Conservation (phyloP, 208 protist species). For the Trypanosoma mega region DNA sequence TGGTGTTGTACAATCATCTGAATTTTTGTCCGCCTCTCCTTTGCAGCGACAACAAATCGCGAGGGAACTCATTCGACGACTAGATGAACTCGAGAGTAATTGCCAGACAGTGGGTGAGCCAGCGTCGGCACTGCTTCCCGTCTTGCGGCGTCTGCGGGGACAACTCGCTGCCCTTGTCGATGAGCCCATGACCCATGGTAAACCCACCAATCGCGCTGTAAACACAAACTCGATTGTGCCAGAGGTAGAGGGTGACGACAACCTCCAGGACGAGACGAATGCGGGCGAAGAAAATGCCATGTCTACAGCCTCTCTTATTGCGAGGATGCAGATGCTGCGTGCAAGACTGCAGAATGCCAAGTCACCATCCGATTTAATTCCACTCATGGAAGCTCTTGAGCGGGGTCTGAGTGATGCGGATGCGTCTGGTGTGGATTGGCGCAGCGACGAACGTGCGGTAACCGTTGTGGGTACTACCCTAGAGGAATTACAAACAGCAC, state of each 20-base stretch:
- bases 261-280: neutral
- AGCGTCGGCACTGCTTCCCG: constrained; percentile 22
- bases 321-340: neutral
- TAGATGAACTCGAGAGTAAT: constrained; percentile 27
- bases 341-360: neutral
- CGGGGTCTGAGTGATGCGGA: constrained; percentile 32
- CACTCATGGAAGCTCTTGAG: constrained; percentile 35
- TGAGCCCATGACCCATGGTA: constrained; percentile 19
- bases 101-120: constrained; percentile 29
- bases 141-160: constrained; percentile 15
- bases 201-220: too few species aligned
- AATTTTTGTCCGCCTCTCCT: constrained; percentile 32
- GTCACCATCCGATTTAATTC: constrained; percentile 26
- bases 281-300: neutral
- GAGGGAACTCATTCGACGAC: constrained; percentile 15
- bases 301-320: neutral
- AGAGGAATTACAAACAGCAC: constrained; percentile 24
- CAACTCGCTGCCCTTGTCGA: constrained; percentile 11
- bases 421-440: constrained; percentile 32
- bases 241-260: neutral
- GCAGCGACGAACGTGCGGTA: constrained; percentile 18
- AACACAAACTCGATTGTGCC: constrained; percentile 1
- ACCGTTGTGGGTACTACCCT: constrained; percentile 25
- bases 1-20: constrained; percentile 33
- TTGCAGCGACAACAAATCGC: constrained; percentile 30